Conservation (phyloP, 2,329 filamentous ascomycete species). For the Nakataea oryzae region DNA sequence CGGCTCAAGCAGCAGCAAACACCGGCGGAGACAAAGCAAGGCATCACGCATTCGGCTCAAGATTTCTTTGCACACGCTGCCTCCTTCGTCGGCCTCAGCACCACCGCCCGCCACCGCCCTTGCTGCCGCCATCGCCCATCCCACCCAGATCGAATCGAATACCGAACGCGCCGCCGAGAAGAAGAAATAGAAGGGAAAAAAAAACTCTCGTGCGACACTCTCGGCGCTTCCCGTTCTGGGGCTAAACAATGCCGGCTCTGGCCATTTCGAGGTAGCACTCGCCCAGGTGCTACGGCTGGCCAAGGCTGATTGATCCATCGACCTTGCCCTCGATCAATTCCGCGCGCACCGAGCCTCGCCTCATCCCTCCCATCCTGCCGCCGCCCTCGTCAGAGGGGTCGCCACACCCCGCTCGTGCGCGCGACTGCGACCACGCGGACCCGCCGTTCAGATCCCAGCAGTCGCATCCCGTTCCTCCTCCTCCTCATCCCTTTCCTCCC, state of each 20-base stretch:
- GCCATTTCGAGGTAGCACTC: slow-evolving; percentile 2
- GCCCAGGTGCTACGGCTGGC: background rate
- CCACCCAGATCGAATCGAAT: background rate
- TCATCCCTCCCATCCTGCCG: background rate
- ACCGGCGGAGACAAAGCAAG: background rate
- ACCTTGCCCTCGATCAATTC: background rate
- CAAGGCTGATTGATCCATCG: background rate
- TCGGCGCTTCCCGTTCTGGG: background rate
- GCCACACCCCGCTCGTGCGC: too few species aligned
- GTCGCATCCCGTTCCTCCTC: background rate
- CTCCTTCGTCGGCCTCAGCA: background rate
- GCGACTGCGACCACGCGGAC: background rate
- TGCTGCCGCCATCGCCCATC: background rate
- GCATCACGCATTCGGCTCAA: background rate
- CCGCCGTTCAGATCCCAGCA: background rate
- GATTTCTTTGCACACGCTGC: background rate
- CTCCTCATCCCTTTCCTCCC: background rate
- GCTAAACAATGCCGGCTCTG: slow-evolving; percentile 1
- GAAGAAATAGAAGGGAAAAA: too few species aligned
- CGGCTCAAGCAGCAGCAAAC: background rate
- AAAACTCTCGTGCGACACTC: background rate
- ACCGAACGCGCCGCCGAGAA: background rate
- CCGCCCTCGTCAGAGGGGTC: background rate
- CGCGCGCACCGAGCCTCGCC: background rate
- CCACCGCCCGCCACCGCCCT: background rate